phyloP scores from a whole-genome alignment of 768 basidiomycete genomes.

The Boletus bicolor region DNA sequence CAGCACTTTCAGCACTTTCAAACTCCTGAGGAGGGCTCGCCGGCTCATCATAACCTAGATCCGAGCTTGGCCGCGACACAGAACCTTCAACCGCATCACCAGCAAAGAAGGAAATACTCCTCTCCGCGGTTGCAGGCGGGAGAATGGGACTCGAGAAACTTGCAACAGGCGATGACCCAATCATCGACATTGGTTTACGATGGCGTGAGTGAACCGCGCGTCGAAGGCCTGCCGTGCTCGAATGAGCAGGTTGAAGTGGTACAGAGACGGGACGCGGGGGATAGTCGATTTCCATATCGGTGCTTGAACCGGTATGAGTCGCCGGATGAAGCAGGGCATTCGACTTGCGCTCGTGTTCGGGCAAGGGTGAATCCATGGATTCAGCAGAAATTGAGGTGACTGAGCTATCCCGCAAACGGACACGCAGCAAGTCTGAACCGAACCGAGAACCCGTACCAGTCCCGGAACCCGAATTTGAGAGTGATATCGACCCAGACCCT shows the following conservation, averaged over 20 bases:
- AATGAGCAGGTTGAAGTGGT: slow-evolving; percentile 12
- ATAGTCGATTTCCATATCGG: slow-evolving; percentile 29
- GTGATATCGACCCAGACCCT: slow-evolving; percentile 22
- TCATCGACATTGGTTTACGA: neutral
- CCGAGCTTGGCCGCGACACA: slow-evolving; percentile 12
- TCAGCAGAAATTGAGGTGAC: slow-evolving; percentile 29
- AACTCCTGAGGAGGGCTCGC: slow-evolving; percentile 13
- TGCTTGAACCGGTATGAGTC: slow-evolving; percentile 2
- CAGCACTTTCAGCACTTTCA: slow-evolving; percentile 12
- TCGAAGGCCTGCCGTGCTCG: neutral
- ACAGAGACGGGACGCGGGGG: slow-evolving; percentile 19
- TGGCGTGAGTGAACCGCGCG: neutral
- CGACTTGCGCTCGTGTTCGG: slow-evolving; percentile 2
- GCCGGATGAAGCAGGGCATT: slow-evolving; percentile 4
- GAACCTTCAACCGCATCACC: slow-evolving; percentile 6
- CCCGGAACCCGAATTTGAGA: slow-evolving; percentile 23
- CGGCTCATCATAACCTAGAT: slow-evolving; percentile 13
- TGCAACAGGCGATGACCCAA: slow-evolving; percentile 16
- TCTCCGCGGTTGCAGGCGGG: neutral
- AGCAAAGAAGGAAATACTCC: neutral
- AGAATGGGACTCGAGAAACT: slow-evolving; percentile 20
- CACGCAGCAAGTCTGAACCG: slow-evolving; percentile 21
- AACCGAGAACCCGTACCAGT: slow-evolving; percentile 25
- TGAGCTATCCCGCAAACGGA: slow-evolving; percentile 27
- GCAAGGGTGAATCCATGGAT: slow-evolving; percentile 19